phyloP scores from a whole-genome alignment of 164 flowering plant genomes.

The Warburgia ugandensis region DNA sequence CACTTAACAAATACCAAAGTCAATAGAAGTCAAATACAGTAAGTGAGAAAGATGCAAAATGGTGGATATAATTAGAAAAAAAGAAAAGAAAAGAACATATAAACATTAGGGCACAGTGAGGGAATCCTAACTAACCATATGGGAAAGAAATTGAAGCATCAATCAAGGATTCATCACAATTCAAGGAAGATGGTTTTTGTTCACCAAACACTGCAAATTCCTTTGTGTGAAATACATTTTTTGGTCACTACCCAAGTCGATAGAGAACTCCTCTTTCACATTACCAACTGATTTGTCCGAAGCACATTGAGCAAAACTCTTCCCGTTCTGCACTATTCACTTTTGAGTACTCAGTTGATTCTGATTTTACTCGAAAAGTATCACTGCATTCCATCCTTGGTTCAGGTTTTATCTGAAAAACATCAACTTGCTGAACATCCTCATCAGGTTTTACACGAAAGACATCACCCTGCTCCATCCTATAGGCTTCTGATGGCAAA shows the following conservation, averaged over 20 bases:
- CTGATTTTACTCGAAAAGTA: too few species aligned
- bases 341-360: slow-evolving; percentile 17
- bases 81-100: too few species aligned
- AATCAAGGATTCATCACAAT: slow-evolving; percentile 13
- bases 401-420: too few species aligned
- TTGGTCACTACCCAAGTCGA: slow-evolving; percentile 8
- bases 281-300: slow-evolving; percentile 51
- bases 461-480: slow-evolving; percentile 6
- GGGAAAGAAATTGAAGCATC: slow-evolving; percentile 30
- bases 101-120: too few species aligned
- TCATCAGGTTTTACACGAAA: background rate
- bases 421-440: too few species aligned
- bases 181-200: slow-evolving; percentile 13
- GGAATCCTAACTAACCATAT: slow-evolving; percentile 33
- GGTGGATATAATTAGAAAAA: too few species aligned
- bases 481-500: slow-evolving; percentile 21
- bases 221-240: slow-evolving; percentile 23
- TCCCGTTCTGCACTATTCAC: slow-evolving; percentile 18
- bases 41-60: too few species aligned
- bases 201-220: slow-evolving; percentile 28
- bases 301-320: slow-evolving; percentile 13
- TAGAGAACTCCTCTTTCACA: slow-evolving; percentile 18
- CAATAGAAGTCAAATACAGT: too few species aligned
- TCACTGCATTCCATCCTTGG: too few species aligned
- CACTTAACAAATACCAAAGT: too few species aligned